Evolutionary conservation across 23 red algal genomes (phyloP), one percentile per base, ranked within the genome.

Genomic region (Gracilaria gracilis): DNA sequence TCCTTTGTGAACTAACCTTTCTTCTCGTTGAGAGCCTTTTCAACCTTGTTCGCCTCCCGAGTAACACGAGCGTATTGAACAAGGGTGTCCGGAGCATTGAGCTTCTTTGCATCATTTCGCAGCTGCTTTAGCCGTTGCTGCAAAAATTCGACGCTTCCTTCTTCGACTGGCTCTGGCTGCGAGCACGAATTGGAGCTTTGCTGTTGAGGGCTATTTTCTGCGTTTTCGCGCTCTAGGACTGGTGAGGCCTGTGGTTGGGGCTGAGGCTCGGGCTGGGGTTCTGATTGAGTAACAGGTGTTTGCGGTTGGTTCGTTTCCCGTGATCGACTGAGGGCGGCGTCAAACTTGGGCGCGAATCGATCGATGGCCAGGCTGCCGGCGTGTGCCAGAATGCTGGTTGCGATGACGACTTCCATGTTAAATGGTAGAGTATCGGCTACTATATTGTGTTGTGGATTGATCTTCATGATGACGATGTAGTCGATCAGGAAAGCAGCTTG

Each of bases 21-120:
- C 87, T 67, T 81, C 81, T 90, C 87, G 4, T 57, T 50, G 1
- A 90, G 35, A 71, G 58, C 59, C 57, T 90, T 90, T 57, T 90
- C 87, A 29, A 90, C 74, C 23, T 81, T 80, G 64, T 90, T 90
- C 37, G 87, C 87, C 39, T 90, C 87, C 11, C 87, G 87, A 29
- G 87, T 90, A 25, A 90, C 73, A 54, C 87, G 87, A 66, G 87
- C 87, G 47, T 90, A 90, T 49, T 77, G 71, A 47, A 90, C 87
- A 47, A 90, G 74, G 33, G 87, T 80, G 32, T 90, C 87, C 4
- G 87, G 87, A 20, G 87, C 35, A 54, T 80, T 81, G 14, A 90
- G 54, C 29, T 47, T 54, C 28, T 48, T 81, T 42, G 87, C 87
- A 37, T 90, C 37, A n/a, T 47, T 74, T 61, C 75, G 40, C 38